Conservation (phyloP, 768 basidiomycete species). For the Mycena rosella region DNA sequence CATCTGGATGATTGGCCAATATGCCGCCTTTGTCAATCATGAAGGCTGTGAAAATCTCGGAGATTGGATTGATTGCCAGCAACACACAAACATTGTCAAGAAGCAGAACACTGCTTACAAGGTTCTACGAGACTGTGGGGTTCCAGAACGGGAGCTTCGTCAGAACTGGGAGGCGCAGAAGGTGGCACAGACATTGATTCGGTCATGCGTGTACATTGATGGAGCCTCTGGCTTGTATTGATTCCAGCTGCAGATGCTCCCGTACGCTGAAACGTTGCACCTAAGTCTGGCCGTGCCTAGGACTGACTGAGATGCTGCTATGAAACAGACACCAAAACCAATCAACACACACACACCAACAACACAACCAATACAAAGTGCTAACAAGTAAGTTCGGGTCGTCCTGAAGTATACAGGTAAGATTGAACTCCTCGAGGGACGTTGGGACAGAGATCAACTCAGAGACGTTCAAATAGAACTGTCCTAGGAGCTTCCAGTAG, state of each 20-base stretch:
- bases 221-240: not conserved
- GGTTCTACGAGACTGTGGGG: constrained; percentile 35
- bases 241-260: constrained; percentile 43
- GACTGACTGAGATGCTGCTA: no score
- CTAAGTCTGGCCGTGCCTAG: no score
- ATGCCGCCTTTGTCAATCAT: constrained; percentile 41
- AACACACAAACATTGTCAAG: constrained; percentile 23
- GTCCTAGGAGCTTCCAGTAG: no score
- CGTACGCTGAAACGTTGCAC: no score
- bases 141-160: constrained; percentile 37
- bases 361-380: no score
- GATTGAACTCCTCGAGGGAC: no score
- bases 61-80: constrained; percentile 45
- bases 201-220: constrained; percentile 40
- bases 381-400: no score
- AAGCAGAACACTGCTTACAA: constrained; percentile 34
- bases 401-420: no score
- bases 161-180: constrained; percentile 51
- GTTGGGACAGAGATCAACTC: no score
- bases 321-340: no score
- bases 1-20: constrained; percentile 52
- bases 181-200: constrained; percentile 45
- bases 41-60: constrained; percentile 48
- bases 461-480: no score
- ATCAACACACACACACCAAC: no score